Conservation (phyloP, 2,329 filamentous ascomycete genomes). For the Calonectria fujianensis region DNA sequence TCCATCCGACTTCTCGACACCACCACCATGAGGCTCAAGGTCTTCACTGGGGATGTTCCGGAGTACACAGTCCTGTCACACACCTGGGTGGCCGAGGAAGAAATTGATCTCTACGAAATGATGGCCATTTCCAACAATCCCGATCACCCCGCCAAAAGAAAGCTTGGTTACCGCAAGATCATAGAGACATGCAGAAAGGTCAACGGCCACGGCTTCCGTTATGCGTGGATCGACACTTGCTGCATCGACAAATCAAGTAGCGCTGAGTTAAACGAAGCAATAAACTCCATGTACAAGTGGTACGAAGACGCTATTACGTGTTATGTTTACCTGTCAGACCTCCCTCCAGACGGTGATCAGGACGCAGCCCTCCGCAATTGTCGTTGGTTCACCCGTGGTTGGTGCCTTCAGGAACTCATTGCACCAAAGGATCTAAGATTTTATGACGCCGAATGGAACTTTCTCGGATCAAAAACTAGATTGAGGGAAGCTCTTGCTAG, state of each 20-base stretch:
- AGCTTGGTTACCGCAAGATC: constrained; percentile 17
- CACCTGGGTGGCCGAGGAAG: constrained; percentile 2
- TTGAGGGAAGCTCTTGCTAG: not conserved
- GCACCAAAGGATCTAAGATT: constrained; percentile 15
- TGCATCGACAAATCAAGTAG: constrained; percentile 18
- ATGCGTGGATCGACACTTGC: constrained; percentile 15
- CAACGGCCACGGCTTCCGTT: constrained; percentile 12
- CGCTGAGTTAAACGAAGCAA: constrained; percentile 10
- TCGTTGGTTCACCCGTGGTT: constrained; percentile 15
- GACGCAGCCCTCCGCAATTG: not conserved
- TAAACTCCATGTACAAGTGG: constrained; percentile 23
- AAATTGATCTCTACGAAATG: constrained; percentile 5
- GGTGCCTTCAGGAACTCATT: constrained; percentile 18
- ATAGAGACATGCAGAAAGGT: constrained; percentile 11
- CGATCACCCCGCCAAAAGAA: constrained; percentile 3
- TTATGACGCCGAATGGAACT: constrained; percentile 14
- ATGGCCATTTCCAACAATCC: not conserved
- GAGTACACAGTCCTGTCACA: constrained; percentile 19
- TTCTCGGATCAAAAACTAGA: constrained; percentile 8
- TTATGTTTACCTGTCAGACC: not conserved
- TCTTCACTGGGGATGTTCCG: constrained; percentile 10
- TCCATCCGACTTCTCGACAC: constrained; percentile 14
- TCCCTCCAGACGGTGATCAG: not conserved
- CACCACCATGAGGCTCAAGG: constrained; percentile 21
- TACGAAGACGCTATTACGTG: constrained; percentile 13